Evolutionary conservation across 2,329 filamentous ascomycete species (phyloP), one percentile per base, ranked within the genome.

Genomic region (Karstenula rhodostoma): DNA sequence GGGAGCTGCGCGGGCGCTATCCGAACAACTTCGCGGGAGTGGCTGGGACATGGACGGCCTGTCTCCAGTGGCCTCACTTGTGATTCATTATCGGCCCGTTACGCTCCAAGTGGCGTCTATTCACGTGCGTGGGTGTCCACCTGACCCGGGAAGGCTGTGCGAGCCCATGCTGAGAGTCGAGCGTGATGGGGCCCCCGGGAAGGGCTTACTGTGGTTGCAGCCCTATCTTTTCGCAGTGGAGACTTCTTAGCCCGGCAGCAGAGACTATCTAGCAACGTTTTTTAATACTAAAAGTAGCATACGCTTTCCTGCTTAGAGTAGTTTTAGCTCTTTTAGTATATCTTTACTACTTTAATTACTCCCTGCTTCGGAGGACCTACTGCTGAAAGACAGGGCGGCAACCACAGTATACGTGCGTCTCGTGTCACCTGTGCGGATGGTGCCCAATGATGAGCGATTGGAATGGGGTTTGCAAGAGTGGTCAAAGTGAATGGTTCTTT

Each of bases 81-180:
- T 22, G 44, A 23, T 19, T 51, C 10, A 15, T 15, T 8, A 43
- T 53, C 50, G 50, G 50, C 37, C 50, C 49, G 35, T 52, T 52
- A 52, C 42, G 49, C 49, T n/a, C 33, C 25, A 52, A 42, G 49
- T 40, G 37, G 9, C 19, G 37, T 44, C 50, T 35, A 52, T n/a
- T 53, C 22, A 19, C 19, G 6, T 52, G 22, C 19, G 6, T 32
- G 29, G 29, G 29, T 32, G 12, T 29, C 27, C 8, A 29, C 12
- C 4, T 10, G 12, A 32, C 29, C 29, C 12, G 8, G 12, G 19
- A 22, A 51, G 19, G 32, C 32, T 13, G 15, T 19, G 32, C 47
- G 47, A 50, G 47, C 29, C 40, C 29, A 49, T 33, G 47, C 47
- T 27, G 47, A 33, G 27, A 17, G 47, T 49, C 10, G 25, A n/a